Base-by-base conservation (phyloP, 169 alveolate species). In the Plasmodium gaboni region DNA sequence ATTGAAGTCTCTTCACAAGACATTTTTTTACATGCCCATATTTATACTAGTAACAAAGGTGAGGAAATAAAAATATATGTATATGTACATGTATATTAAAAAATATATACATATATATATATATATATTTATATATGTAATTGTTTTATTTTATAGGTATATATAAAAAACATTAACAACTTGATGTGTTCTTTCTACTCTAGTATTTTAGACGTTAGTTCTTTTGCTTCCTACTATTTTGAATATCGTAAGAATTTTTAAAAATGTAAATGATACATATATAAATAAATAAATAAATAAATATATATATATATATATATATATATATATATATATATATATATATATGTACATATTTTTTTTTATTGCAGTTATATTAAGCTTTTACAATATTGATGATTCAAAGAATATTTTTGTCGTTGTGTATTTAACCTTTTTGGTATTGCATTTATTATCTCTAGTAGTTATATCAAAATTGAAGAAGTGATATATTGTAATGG, bases 171-270 rank as follows among this genome's bases (percentile, higher is more conserved):
- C 17, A 86, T 86, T n/a, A 73, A 86, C 74, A 86, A 86, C 61
- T 57, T 86, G 68, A 86, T 86, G 92, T 86, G 92, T 50, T 86
- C 92, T 59, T 86, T 86, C 64, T 86, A 86, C 51, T 70, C 92
- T 15, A 86, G 92, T 46, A 86, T 86, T 59, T 70, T 86, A n/a
- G 92, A 86, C 42, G 74, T 71, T 28, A 86, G 92, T 60, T 86
- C 92, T 48, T 86, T 86, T 55, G 87, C 87, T 53, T 69, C 92
- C 19, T 71, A 71, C 69, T 86, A 69, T 70, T 60, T 86, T 86
- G 92, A 86, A 86, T 86, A 70, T 69, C 46, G 92, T 86, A 86
- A 38, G 73, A 7, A 2, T 59, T 64, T 28, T 3, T 8, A 64
- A 64, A 59, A 65, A 65, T 13, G 26, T 19, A 19, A 9, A 19